Evolutionary conservation across 164 flowering plant species (phyloP).

Genomic region (Tetrastigma voinierianum): DNA sequence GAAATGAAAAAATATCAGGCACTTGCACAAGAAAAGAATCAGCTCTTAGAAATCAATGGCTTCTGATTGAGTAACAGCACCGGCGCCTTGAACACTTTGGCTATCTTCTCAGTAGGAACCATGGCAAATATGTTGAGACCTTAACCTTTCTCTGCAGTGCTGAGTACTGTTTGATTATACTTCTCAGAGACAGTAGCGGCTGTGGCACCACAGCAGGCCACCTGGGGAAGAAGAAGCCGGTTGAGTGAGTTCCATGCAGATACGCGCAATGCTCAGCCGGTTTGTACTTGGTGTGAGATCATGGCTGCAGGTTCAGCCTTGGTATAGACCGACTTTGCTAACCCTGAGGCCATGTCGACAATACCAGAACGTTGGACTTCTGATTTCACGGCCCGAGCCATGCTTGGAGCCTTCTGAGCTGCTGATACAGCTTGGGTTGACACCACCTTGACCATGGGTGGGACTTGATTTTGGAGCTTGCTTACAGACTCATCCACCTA

Average conservation of each 20-base stretch:
- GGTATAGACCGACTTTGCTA: constrained; percentile 31
- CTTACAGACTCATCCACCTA: constrained; percentile 41
- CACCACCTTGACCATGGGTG: constrained; percentile 30
- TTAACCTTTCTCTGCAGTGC: constrained; percentile 35
- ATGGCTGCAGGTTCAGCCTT: constrained; percentile 42
- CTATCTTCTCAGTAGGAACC: constrained; percentile 44
- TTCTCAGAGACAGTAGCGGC: constrained; percentile 38
- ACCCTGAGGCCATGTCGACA: too few species aligned
- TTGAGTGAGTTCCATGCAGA: constrained; percentile 39
- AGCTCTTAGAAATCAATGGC: too few species aligned
- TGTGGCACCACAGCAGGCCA: constrained; percentile 36
- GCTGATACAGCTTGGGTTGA: constrained; percentile 33
- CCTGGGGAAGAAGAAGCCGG: constrained; percentile 38
- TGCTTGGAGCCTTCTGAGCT: constrained; percentile 38
- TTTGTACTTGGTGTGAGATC: constrained; percentile 36
- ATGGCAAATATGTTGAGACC: constrained; percentile 33
- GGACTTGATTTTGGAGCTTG: constrained; percentile 27
- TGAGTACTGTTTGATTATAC: constrained; percentile 29
- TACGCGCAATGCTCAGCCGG: constrained; percentile 43
- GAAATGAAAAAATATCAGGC: too few species aligned
- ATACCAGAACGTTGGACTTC: too few species aligned
- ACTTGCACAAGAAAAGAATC: too few species aligned
- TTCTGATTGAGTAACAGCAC: too few species aligned
- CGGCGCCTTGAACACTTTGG: constrained; percentile 27
- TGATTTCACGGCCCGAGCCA: too few species aligned